Conservation (phyloP, 1,284 basidiomycete species). For the Ganoderma lucidum region DNA sequence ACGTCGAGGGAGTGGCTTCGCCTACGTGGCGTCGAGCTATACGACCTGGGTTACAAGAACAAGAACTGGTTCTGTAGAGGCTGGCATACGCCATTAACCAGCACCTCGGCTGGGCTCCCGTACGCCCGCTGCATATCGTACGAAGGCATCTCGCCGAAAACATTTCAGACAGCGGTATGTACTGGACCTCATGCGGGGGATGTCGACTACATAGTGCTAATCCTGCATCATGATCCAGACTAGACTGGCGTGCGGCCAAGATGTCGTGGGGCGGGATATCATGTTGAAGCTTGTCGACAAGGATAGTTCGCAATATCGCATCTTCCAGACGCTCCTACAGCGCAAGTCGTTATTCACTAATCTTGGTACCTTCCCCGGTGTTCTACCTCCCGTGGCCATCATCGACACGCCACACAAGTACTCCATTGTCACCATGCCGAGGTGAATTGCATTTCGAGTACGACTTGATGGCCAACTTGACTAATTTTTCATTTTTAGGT, state of each 20-base stretch:
- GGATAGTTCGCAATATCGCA: background rate
- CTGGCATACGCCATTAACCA: background rate
- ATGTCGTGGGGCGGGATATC: slow-evolving; percentile 5
- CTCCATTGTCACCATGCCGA: background rate
- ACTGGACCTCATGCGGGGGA: too few relatives aligned
- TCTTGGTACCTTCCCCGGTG: slow-evolving; percentile 6
- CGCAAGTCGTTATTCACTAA: background rate
- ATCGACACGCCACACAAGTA: background rate
- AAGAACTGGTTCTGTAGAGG: background rate
- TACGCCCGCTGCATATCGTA: background rate
- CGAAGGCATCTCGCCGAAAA: too few relatives aligned
- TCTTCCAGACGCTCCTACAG: slow-evolving; percentile 1
- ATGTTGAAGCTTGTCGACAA: slow-evolving; percentile 19
- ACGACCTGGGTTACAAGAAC: background rate
- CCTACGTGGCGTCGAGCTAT: background rate
- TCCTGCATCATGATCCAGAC: background rate
- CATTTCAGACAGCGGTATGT: too few relatives aligned
- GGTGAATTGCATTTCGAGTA: background rate
- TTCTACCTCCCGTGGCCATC: slow-evolving; percentile 6
- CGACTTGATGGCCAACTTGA: background rate
- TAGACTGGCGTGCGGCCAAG: background rate
- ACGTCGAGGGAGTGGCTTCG: background rate
- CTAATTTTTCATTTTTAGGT: background rate
- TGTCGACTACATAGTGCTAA: too few relatives aligned
- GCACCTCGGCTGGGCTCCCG: background rate